Percentiles rank a stretch among this genome's conserved stretches.
phyloP scores from a whole-genome alignment of 768 basidiomycete species.

The Mycena kentingensis region DNA sequence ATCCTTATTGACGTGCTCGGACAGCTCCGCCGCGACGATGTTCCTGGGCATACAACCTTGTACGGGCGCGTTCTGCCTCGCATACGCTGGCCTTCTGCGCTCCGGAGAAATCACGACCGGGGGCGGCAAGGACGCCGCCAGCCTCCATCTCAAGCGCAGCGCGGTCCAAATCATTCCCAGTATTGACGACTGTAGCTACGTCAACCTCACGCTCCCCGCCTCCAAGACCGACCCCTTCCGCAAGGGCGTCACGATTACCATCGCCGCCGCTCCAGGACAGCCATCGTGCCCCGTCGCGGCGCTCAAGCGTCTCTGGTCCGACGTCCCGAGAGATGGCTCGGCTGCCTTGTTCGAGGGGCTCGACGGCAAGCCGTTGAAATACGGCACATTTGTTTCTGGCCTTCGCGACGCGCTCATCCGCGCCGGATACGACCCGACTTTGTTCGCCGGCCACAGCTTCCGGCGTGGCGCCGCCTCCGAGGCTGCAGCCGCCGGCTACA shows the following conservation, averaged over 20 bases:
- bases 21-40: too few relatives aligned
- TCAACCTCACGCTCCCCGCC: constrained; percentile 27
- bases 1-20: constrained; percentile 23
- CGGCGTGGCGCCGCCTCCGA: constrained; percentile 31
- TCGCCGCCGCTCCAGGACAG: constrained; percentile 24
- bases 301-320: constrained; percentile 4
- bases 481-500: constrained; percentile 32
- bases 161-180: too few relatives aligned
- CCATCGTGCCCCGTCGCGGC: constrained; percentile 10
- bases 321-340: constrained; percentile 5
- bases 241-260: constrained; percentile 24
- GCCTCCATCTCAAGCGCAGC: constrained; percentile 23
- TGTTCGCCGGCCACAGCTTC: constrained; percentile 35
- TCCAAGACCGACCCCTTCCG: constrained; percentile 37
- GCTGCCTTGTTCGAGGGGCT: constrained; percentile 20
- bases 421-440: too few relatives aligned
- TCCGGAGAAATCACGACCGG: too few relatives aligned
- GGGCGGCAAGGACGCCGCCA: constrained; percentile 14
- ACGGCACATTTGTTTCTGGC: constrained; percentile 10
- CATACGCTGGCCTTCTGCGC: too few relatives aligned
- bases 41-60: too few relatives aligned
- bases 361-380: constrained; percentile 12
- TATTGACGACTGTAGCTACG: constrained; percentile 22
- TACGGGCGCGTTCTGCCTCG: too few relatives aligned
- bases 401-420: constrained; percentile 4